Percentiles rank a stretch among this genome's conserved stretches.
Evolutionary conservation across 2,329 filamentous ascomycete species (phyloP).

Genomic region (Fonsecaea monophora): DNA sequence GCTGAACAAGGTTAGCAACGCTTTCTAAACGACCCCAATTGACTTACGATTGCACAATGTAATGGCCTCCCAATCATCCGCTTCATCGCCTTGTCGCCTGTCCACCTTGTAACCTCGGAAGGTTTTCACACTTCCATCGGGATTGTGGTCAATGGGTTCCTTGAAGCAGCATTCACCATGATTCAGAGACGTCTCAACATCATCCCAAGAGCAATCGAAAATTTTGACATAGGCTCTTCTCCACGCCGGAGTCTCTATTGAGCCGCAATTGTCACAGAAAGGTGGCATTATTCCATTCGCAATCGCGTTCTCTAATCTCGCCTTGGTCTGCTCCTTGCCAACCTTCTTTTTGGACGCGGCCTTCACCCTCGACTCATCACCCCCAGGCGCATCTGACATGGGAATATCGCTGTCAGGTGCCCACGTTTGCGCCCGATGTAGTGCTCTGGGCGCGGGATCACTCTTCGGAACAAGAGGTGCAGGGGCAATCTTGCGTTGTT

Average conservation of each 20-base stretch:
- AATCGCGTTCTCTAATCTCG: conserved; percentile 65
- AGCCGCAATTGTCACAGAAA: conserved; percentile 90
- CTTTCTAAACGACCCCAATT: background rate
- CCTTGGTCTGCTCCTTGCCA: conserved; percentile 68
- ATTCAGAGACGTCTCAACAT: conserved; percentile 74
- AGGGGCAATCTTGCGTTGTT: conserved; percentile 36
- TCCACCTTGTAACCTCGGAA: conserved; percentile 79
- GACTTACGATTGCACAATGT: conserved; percentile 85
- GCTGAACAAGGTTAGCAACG: conserved; percentile 57
- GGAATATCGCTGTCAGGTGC: conserved; percentile 53
- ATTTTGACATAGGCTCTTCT: conserved; percentile 87
- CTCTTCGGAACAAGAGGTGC: conserved; percentile 54
- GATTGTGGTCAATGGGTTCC: conserved; percentile 68
- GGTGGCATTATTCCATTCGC: conserved; percentile 82
- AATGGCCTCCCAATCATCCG: conserved; percentile 74
- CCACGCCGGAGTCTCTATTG: conserved; percentile 96
- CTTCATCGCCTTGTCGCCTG: conserved; percentile 71
- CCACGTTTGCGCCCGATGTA: conserved; percentile 54
- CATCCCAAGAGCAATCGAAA: conserved; percentile 70
- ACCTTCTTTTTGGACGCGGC: conserved; percentile 67
- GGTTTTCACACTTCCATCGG: conserved; percentile 66
- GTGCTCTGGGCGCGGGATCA: conserved; percentile 56
- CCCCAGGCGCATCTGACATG: conserved; percentile 49
- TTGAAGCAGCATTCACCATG: conserved; percentile 77
- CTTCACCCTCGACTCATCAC: conserved; percentile 52